These are phyloP conservation scores for Entonaema liquescens DNA, from an alignment of 495 filamentous ascomycete species.

Conservation along the genomic window DNA sequence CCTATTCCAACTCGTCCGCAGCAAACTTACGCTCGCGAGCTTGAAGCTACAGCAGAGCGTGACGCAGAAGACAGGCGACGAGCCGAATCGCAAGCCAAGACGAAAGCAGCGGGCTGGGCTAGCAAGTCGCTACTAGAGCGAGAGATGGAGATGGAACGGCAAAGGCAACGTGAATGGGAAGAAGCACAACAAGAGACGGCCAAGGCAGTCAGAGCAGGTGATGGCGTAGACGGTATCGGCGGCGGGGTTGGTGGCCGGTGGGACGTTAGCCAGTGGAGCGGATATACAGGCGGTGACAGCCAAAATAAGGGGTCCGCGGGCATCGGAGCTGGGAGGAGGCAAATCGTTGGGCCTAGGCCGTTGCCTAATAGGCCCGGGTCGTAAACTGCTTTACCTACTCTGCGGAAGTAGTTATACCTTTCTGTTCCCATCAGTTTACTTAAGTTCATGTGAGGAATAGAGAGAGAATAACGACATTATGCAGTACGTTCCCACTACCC, in stretches of 20 bases:
- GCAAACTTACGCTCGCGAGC: slow-evolving; percentile 66
- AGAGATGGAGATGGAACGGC: slow-evolving; percentile 95
- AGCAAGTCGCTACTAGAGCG: slow-evolving; percentile 86
- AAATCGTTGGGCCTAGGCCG: slow-evolving; percentile 81
- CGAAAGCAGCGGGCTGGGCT: slow-evolving; percentile 78
- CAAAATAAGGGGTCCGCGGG: slow-evolving; percentile 78
- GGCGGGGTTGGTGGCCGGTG: slow-evolving; percentile 70
- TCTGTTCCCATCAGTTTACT: not conserved
- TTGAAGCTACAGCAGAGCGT: slow-evolving; percentile 66
- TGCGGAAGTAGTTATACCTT: not conserved
- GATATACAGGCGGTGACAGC: slow-evolving; percentile 83
- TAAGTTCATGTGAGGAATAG: not conserved
- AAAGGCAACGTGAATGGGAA: slow-evolving; percentile 95
- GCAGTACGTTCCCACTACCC: not conserved
- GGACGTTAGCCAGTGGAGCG: slow-evolving; percentile 88
- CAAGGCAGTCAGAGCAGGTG: slow-evolving; percentile 59
- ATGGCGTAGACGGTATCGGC: slow-evolving; percentile 62
- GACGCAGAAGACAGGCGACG: slow-evolving; percentile 76
- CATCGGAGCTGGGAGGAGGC: slow-evolving; percentile 77
- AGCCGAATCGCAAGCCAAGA: slow-evolving; percentile 68
- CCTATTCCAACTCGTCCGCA: slow-evolving; percentile 45
- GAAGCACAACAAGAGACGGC: slow-evolving; percentile 80
- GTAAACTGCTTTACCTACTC: not conserved
- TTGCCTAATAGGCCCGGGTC: slow-evolving; percentile 54
- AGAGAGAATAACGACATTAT: not conserved